phyloP scores from a whole-genome alignment of 1,284 basidiomycete species.

The Trichosporon asahii region DNA sequence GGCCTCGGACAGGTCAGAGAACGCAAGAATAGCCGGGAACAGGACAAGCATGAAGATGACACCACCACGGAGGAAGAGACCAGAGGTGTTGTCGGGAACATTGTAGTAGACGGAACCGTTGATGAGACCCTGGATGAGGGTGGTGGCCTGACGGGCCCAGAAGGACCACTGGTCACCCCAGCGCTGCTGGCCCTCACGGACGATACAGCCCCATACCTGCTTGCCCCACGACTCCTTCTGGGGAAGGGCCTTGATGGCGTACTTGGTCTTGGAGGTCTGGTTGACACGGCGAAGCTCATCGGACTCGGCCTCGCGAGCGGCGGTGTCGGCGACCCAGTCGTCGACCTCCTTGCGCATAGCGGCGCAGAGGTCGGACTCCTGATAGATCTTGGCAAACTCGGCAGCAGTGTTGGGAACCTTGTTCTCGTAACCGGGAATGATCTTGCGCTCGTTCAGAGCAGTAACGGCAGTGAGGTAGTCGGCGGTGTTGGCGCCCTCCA shows the following conservation, averaged over 20 bases:
- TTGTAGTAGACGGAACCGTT: constrained; percentile 71
- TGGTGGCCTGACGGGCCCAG: constrained; percentile 43
- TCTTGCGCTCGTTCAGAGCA: constrained; percentile 59
- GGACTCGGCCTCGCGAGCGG: constrained; percentile 26
- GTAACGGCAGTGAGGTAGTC: constrained; percentile 63
- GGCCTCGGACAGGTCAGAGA: constrained; percentile 68
- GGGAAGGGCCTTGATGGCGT: constrained; percentile 23
- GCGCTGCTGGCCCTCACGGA: constrained; percentile 44
- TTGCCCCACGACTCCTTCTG: constrained; percentile 33
- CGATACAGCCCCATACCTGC: constrained; percentile 42
- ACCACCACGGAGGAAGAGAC: constrained; percentile 69
- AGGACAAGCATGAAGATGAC: constrained; percentile 54
- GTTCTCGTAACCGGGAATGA: constrained; percentile 55
- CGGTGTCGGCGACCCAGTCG: constrained; percentile 28
- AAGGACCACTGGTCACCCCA: constrained; percentile 38
- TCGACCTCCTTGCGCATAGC: constrained; percentile 41
- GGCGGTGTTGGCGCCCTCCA: constrained; percentile 52
- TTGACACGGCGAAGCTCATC: constrained; percentile 24
- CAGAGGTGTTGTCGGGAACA: constrained; percentile 60
- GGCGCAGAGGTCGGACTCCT: constrained; percentile 32
- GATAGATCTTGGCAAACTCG: constrained; percentile 56
- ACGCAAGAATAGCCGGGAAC: constrained; percentile 54
- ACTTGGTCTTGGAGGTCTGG: constrained; percentile 31
- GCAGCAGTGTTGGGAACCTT: constrained; percentile 59
- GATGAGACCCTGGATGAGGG: constrained; percentile 46